phyloP scores from a whole-genome alignment of 2,329 filamentous ascomycete genomes.

The Leptographium lundbergii region DNA sequence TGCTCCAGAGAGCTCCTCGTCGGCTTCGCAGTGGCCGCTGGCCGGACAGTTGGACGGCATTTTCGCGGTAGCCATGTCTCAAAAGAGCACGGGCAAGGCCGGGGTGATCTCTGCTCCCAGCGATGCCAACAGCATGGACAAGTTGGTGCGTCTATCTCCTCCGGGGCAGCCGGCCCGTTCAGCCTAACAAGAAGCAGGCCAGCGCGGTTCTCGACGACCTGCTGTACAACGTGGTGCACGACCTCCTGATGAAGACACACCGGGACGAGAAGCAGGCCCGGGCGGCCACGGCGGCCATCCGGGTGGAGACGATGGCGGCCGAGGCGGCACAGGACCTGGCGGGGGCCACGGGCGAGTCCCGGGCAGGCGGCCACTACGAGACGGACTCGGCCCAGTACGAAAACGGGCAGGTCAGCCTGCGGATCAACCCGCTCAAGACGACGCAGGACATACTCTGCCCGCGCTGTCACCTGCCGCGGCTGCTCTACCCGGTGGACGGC shows the following conservation, averaged over 20 bases:
- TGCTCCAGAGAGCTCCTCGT: background rate
- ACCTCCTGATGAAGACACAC: conserved; percentile 61
- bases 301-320: conserved; percentile 48
- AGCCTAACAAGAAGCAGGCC: conserved; percentile 22
- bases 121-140: conserved; percentile 40
- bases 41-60: background rate
- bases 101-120: conserved; percentile 42
- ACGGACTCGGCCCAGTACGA: conserved; percentile 59
- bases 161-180: background rate
- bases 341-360: conserved; percentile 37
- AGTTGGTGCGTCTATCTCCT: conserved; percentile 37
- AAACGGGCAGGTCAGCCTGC: conserved; percentile 54
- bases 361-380: conserved; percentile 45
- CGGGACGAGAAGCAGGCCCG: conserved; percentile 67
- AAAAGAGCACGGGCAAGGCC: conserved; percentile 34
- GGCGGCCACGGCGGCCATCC: conserved; percentile 50
- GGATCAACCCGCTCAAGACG: conserved; percentile 60
- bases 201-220: conserved; percentile 60
- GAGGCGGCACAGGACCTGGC: conserved; percentile 34
- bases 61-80: conserved; percentile 7
- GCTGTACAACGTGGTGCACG: conserved; percentile 64
- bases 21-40: background rate
- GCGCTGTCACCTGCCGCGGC: conserved; percentile 60
- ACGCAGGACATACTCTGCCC: conserved; percentile 61
- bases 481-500: conserved; percentile 61